Evolutionary conservation across 2,329 filamentous ascomycete species (phyloP).

Genomic region (Cladophialophora chaetospira): DNA sequence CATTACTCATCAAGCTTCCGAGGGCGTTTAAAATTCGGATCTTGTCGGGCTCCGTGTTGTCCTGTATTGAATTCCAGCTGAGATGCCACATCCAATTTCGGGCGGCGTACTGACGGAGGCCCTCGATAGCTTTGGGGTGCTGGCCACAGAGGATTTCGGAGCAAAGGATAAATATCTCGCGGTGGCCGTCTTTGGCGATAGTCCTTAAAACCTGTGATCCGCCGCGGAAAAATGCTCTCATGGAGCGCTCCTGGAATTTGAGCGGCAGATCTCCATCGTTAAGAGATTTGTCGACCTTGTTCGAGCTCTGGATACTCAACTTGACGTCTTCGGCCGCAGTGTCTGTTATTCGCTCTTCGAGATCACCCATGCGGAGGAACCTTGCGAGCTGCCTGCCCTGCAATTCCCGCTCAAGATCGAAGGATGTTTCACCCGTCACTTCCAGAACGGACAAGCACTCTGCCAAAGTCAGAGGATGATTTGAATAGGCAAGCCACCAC

Average conservation of each 20-base stretch:
- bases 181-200: not conserved
- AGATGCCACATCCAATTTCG: not conserved
- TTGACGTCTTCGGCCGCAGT: not conserved
- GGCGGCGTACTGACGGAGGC: conserved; percentile 7
- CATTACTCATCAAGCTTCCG: conserved; percentile 8
- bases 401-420: conserved; percentile 11
- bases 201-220: not conserved
- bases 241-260: conserved; percentile 9
- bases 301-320: not conserved
- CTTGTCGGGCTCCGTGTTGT: conserved; percentile 1
- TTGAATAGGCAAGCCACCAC: conserved; percentile 6
- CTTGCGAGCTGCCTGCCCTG: conserved; percentile 9
- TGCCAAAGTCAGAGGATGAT: conserved; percentile 1
- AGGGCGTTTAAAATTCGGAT: not conserved
- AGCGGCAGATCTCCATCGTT: conserved; percentile 5
- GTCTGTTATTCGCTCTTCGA: conserved; percentile 1
- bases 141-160: conserved; percentile 9
- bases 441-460: conserved; percentile 6
- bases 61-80: not conserved
- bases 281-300: not conserved
- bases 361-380: conserved; percentile 5
- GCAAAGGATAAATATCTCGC: conserved; percentile 9
- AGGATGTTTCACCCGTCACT: not conserved
- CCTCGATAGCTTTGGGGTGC: not conserved
- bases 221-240: conserved; percentile 4